Evolutionary conservation across 306 rosid genomes (phyloP), one percentile per base, ranked within the genome.

Genomic region (Medicago lupulina): DNA sequence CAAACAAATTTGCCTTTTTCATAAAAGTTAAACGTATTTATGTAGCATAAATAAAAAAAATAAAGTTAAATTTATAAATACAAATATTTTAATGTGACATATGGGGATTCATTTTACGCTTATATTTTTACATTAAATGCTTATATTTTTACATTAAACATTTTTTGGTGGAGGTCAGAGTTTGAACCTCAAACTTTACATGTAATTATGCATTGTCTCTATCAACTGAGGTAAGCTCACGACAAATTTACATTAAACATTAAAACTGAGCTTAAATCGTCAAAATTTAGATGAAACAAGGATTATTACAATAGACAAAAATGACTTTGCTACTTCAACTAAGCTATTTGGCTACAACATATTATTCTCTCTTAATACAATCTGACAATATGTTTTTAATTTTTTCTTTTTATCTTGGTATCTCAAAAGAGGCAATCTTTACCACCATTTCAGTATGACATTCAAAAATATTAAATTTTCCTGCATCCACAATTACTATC

Each of bases 1-100:
- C 76, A 71, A 54, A 71, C 18, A 6, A 38, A 17, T 38, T 70
- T 57, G 76, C 55, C 67, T 23, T 40, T 40, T 38, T 57, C 4
- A 7, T 14, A 46, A 68, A 46, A 15, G 58, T 46, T 58, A 21
- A 58, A 10, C 7, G 6, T 11, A 31, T 19, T 67, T 8, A 41
- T 54, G n/a, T 15, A 19, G 51, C 34, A 40, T 66, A 40, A 66
- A 17, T 19, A 58, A 58, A 11, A 11, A 21, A 65, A 65, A 65
- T 34, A 34, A 61, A 31, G 0, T 23, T 8, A 25, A 15, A 11
- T 65, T 1, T 39, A 36, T 17, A 18, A 65, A 39, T 65, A 39
- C 9, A 65, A 40, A 34, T 3, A 34, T 17, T 1, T 17, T 5
- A 18, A 18, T 66, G 9, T 66, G 36, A 66, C 53, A 17, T 39